Evolutionary conservation across 2,329 filamentous ascomycete genomes (phyloP).

Genomic region (Neurospora sp.): DNA sequence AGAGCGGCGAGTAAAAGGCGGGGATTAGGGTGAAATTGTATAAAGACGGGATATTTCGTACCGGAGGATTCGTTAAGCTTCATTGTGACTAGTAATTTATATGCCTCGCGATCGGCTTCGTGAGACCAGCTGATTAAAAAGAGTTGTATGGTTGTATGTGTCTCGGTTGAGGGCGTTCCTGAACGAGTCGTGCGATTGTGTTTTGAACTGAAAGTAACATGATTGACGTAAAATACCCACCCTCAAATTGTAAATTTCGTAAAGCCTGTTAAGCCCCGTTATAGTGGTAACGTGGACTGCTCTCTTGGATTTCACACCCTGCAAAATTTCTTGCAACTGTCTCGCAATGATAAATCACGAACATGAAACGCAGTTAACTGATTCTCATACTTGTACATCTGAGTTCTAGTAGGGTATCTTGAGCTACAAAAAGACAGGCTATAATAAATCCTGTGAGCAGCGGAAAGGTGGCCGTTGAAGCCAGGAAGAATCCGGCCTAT

Average conservation of each 20-base stretch:
- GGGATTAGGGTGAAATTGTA: neutral
- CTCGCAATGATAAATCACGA: neutral
- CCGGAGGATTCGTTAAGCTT: slow-evolving; percentile 16
- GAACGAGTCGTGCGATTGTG: neutral
- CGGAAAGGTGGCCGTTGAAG: neutral
- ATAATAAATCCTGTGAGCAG: neutral
- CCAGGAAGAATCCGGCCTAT: neutral
- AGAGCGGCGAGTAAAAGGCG: neutral
- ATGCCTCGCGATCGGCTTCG: neutral
- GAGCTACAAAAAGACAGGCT: neutral
- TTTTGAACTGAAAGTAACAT: neutral
- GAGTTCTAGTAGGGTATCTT: neutral
- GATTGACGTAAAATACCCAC: neutral
- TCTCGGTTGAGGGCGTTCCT: neutral
- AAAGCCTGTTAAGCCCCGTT: neutral
- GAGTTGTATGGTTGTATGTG: neutral
- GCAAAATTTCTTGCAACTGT: neutral
- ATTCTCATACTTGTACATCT: neutral
- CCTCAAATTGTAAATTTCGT: neutral
- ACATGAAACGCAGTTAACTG: neutral
- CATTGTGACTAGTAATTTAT: slow-evolving; percentile 5
- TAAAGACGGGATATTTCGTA: neutral
- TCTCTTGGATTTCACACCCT: neutral
- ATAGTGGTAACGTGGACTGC: neutral
- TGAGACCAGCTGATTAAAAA: neutral